Conservation (phyloP, 805 yeast species). For the Spathaspora boniae region DNA sequence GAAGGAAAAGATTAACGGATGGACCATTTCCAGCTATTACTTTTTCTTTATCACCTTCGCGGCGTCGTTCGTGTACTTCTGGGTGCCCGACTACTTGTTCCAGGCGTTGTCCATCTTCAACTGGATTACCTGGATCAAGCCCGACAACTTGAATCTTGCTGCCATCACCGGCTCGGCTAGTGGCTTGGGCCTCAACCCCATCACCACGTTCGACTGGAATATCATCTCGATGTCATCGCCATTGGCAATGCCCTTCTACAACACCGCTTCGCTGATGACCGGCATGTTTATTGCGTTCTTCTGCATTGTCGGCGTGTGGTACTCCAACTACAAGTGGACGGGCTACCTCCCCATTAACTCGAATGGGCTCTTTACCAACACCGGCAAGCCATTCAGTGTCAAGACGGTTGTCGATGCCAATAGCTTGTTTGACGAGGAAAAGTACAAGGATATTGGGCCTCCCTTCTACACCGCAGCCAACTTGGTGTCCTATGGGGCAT, state of each 20-base stretch:
- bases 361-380: slow-evolving; percentile 44
- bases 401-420: slow-evolving; percentile 36
- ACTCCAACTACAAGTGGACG: slow-evolving; percentile 21
- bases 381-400: slow-evolving; percentile 44
- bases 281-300: slow-evolving; percentile 19
- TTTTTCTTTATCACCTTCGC: slow-evolving; percentile 17
- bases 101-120: slow-evolving; percentile 41
- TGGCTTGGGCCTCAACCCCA: slow-evolving; percentile 54
- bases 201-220: slow-evolving; percentile 54
- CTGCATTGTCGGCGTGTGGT: slow-evolving; percentile 17
- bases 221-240: slow-evolving; percentile 24
- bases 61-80: slow-evolving; percentile 37
- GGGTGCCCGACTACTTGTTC: slow-evolving; percentile 46
- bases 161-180: slow-evolving; percentile 43
- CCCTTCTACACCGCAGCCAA: slow-evolving; percentile 29
- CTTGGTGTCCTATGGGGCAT: slow-evolving; percentile 25
- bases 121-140: slow-evolving; percentile 61
- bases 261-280: slow-evolving; percentile 11
- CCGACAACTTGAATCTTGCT: slow-evolving; percentile 46
- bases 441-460: slow-evolving; percentile 23
- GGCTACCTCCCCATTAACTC: slow-evolving; percentile 37
- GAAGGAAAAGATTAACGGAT: slow-evolving; percentile 27
- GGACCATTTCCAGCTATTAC: slow-evolving; percentile 23
- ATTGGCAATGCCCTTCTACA: slow-evolving; percentile 43
- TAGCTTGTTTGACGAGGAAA: slow-evolving; percentile 22